These are phyloP conservation scores for Castanea crenata DNA, from an alignment of 306 rosid genomes.

Conservation along the genomic window DNA sequence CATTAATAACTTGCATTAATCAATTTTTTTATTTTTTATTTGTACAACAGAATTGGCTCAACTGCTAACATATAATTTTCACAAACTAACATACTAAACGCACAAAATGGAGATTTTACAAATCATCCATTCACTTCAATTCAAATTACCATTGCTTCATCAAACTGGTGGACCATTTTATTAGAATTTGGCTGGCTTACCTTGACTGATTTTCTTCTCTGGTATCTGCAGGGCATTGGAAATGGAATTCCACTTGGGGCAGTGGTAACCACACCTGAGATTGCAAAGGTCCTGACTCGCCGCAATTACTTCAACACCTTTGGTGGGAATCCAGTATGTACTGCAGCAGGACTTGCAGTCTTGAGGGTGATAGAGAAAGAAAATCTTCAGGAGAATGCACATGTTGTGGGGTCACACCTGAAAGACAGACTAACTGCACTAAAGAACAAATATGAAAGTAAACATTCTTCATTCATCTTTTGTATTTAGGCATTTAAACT, in stretches of 20 bases:
- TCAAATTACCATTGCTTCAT: background rate
- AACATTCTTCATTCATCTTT: slow-evolving; percentile 3
- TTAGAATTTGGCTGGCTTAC: background rate
- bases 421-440: slow-evolving; percentile 63
- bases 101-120: background rate
- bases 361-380: slow-evolving; percentile 82
- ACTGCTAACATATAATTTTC: too few relatives aligned
- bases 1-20: background rate
- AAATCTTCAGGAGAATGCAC: slow-evolving; percentile 83
- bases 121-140: background rate
- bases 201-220: slow-evolving; percentile 13
- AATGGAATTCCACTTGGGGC: slow-evolving; percentile 99
- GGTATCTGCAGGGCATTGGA: slow-evolving; percentile 72
- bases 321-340: slow-evolving; percentile 90
- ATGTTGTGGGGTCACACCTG: slow-evolving; percentile 64
- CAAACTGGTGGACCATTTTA: background rate
- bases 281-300: slow-evolving; percentile 73
- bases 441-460: slow-evolving; percentile 78
- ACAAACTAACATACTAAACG: background rate
- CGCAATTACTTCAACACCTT: slow-evolving; percentile 86
- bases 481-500: background rate
- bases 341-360: slow-evolving; percentile 93
- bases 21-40: background rate
- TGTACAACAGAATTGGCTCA: background rate
- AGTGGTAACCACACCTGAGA: slow-evolving; percentile 91